Evolutionary conservation across 2,329 filamentous ascomycete genomes (phyloP), one percentile per base, ranked within the genome.

Genomic region (Leptographium procerum): DNA sequence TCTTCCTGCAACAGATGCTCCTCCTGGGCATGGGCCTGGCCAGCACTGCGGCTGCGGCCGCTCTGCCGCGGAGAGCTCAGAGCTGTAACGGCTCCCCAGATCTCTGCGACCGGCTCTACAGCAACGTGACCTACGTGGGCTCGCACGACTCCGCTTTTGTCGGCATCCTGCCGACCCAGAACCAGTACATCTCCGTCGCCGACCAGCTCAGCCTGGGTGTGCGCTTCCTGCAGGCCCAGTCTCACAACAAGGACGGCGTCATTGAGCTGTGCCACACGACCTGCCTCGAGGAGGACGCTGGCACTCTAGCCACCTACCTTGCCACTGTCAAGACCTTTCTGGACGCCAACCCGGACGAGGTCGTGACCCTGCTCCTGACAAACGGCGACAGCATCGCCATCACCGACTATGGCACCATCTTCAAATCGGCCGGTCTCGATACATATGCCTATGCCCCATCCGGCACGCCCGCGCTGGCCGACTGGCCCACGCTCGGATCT

Each of bases 401-500:
- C 45, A 69, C 75, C 19, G 75, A 82, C 40, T 81, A 86, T 36
- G 77, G 73, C 50, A 70, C 74, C 13, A 73, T 77, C 7, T 87
- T 86, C 65, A 70, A 74, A 52, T 68, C 74, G 2, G 77, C 81
- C 1, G 79, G 81, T 14, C 73, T 89, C 58, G 77, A 76, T 48
- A 64, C 76, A 24, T 79, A 83, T 63, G 80, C 79, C 11, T 89
- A 82, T 62, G 72, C 72, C 1, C 80, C 84, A 0, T 69, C 73
- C 10, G 64, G 59, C 6, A 66, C 67, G 31, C 63, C 79, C 48
- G 65, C 67, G n/a, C 65, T 77, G 36, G 66, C 79, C 55, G 78
- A 78, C 64, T 77, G 89, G 88, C 88, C 88, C 70, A 91, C 87
- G 0, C 74, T 91, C 16, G 77, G 83, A 64, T 69, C 78, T 22